These are phyloP conservation scores for Penicillium salamii DNA, from an alignment of 495 filamentous ascomycete species.

Conservation along the genomic window DNA sequence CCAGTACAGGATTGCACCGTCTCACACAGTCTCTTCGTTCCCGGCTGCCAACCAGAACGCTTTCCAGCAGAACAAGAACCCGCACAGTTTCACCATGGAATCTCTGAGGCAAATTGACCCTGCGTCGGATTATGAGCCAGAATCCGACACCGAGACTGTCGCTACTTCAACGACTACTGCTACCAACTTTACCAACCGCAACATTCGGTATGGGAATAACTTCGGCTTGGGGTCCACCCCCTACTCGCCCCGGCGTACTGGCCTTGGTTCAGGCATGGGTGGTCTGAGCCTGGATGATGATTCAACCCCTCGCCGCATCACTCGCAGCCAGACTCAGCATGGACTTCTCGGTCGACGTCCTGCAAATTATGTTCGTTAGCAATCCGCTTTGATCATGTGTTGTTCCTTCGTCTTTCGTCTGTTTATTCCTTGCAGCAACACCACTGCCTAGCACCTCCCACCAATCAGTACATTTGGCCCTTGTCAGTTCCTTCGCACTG, in stretches of 20 bases:
- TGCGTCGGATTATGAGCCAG: conserved; percentile 36
- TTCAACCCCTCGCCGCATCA: conserved; percentile 34
- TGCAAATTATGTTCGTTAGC: conserved; percentile 1
- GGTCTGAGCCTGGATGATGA: conserved; percentile 43
- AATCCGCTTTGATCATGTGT: neutral
- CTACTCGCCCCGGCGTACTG: conserved; percentile 33
- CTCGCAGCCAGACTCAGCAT: conserved; percentile 40
- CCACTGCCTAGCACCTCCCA: neutral
- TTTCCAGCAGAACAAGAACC: conserved; percentile 16
- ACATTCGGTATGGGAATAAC: conserved; percentile 37
- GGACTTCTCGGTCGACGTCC: conserved; percentile 11
- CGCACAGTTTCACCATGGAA: conserved; percentile 38
- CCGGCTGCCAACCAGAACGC: conserved; percentile 1
- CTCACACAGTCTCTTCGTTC: conserved; percentile 14
- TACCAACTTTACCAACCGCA: conserved; percentile 38
- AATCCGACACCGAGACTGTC: conserved; percentile 44
- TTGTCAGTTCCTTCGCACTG: neutral
- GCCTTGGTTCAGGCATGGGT: conserved; percentile 38
- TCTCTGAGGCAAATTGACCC: conserved; percentile 34
- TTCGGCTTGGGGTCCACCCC: conserved; percentile 12
- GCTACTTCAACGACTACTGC: conserved; percentile 34
- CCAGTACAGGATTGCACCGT: conserved; percentile 21
- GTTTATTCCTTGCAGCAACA: neutral
- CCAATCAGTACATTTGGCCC: neutral
- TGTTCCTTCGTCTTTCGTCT: neutral